Conservation (phyloP, 495 filamentous ascomycete species). For the Lentithecium fluviatile region DNA sequence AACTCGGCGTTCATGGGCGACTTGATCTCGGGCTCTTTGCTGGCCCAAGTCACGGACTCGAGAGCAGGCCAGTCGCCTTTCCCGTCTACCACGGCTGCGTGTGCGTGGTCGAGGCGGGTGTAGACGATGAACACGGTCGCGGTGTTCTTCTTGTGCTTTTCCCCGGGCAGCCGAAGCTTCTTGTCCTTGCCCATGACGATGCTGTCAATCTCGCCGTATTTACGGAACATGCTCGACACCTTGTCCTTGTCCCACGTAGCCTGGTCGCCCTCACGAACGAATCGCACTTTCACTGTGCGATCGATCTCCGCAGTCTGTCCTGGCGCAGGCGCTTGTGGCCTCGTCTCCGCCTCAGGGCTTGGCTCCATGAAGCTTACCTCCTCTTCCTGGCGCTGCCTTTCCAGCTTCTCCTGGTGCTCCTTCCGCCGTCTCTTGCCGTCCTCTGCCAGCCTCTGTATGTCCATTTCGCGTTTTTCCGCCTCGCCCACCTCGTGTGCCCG, state of each 20-base stretch:
- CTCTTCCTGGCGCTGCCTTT: slow-evolving; percentile 51
- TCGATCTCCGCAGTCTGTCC: slow-evolving; percentile 52
- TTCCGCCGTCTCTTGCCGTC: slow-evolving; percentile 52
- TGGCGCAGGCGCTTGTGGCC: slow-evolving; percentile 37
- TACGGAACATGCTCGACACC: slow-evolving; percentile 49
- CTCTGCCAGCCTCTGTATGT: slow-evolving; percentile 63
- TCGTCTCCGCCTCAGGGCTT: slow-evolving; percentile 11
- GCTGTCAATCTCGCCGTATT: slow-evolving; percentile 59
- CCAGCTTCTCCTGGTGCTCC: slow-evolving; percentile 41
- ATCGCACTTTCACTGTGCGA: slow-evolving; percentile 60
- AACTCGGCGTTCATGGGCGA: slow-evolving; percentile 17
- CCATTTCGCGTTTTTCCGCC: slow-evolving; percentile 58
- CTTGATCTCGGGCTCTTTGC: slow-evolving; percentile 47
- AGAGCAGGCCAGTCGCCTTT: slow-evolving; percentile 49
- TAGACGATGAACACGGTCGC: slow-evolving; percentile 59
- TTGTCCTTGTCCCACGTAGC: slow-evolving; percentile 48
- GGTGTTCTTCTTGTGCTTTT: slow-evolving; percentile 55
- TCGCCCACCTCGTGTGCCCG: slow-evolving; percentile 52
- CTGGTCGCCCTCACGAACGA: slow-evolving; percentile 52
- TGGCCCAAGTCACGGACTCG: slow-evolving; percentile 59
- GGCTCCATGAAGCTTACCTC: slow-evolving; percentile 50
- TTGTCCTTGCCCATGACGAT: slow-evolving; percentile 57
- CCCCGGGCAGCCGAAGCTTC: slow-evolving; percentile 51
- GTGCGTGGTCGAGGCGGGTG: slow-evolving; percentile 58
- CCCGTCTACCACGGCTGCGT: slow-evolving; percentile 58